A percentile compares a stretch with the other conserved stretches of the same genome.
phyloP scores from a whole-genome alignment of 306 rosid genomes.

The Sicyos edulis region DNA sequence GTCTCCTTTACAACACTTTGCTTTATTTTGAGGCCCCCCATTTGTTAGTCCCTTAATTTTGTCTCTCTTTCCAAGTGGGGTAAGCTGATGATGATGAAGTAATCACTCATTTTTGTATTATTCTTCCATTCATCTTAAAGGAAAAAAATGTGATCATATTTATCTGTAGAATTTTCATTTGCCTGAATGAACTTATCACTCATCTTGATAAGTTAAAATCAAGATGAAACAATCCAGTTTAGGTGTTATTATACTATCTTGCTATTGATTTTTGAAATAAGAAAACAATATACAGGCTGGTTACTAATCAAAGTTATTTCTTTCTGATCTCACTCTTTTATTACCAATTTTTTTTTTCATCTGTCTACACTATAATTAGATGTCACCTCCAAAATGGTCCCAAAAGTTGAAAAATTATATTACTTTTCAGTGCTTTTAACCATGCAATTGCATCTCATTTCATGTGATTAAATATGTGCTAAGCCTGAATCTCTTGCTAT shows the following conservation, averaged over 20 bases:
- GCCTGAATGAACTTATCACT: background rate
- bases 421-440: background rate
- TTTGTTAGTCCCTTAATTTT: background rate
- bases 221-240: background rate
- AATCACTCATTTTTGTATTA: background rate
- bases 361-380: too few relatives aligned
- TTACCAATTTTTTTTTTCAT: too few relatives aligned
- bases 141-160: background rate
- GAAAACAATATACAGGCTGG: background rate
- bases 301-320: background rate
- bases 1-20: background rate
- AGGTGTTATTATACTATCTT: background rate
- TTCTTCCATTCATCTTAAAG: background rate
- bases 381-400: too few relatives aligned
- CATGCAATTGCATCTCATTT: background rate
- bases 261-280: background rate
- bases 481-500: constrained; percentile 16
- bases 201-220: background rate
- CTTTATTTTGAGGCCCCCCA: background rate
- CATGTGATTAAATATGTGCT: background rate
- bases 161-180: background rate
- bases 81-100: background rate
- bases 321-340: background rate
- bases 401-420: too few relatives aligned
- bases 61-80: constrained; percentile 2